Base-by-base conservation (phyloP, 192 early-diverging fungal species). In the Geranomyces variabilis region DNA sequence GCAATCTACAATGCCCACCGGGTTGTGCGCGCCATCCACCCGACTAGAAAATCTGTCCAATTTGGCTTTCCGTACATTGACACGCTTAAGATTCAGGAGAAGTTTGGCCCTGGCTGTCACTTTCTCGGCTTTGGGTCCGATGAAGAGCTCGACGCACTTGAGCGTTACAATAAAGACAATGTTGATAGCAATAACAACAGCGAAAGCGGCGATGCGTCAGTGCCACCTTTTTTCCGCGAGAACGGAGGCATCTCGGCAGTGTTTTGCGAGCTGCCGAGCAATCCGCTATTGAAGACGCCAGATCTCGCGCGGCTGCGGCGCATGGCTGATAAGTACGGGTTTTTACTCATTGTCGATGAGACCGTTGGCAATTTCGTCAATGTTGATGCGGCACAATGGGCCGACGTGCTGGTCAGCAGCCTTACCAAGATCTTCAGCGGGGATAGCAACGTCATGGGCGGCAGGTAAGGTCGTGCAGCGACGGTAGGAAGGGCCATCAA, bases 401-500 rank as follows among this genome's bases (percentile, higher is more conserved):
- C 92, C 1, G 94, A 98, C 74, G 81, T 96, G 12, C 87, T 95
- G 1, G 95, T 96, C 17, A 92, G 93, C 17, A 94, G 92, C 55
- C 78, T 98, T 63, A 96, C 96, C 14, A 98, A 98, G 81, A 87
- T 97, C 56, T 98, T 98, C 73, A 90, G 88, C 75, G 96, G 96
- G 44, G 96, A 97, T 79, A 90, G 90, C 77, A 96, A 99, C 78
- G 95, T 96, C 19, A 99, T 97, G 95, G 96, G 92, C 63, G 96
- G 96, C 59, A 93, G 94, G 90, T 91, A 85, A 44, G 78, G 36
- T 41, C 36, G 3, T 10, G 30, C 53, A 3, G 7, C 4, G 14
- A 53, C 4, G 51, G 15, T 3, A n/a, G 6, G 21, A 4, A 14
- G 26, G 51, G 21, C 15, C 26, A 28, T 28, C 26, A 41, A 29